phyloP scores from a whole-genome alignment of 345 rosid species.

The Populus euphratica region DNA sequence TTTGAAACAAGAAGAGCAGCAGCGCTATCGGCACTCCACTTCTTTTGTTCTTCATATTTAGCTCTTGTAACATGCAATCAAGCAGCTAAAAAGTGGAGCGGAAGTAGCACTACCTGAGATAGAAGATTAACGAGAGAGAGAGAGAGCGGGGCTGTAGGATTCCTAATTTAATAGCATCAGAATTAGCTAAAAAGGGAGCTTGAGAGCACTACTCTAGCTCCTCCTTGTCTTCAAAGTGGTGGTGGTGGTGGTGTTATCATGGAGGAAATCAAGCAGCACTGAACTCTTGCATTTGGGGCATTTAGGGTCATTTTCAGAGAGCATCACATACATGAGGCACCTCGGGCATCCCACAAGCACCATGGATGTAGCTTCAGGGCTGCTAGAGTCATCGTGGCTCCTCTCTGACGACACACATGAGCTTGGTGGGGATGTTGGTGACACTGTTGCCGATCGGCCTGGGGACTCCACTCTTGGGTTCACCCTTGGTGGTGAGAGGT shows the following conservation, averaged over 20 bases:
- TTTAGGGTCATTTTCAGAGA: constrained; percentile 21
- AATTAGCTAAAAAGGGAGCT: constrained; percentile 1
- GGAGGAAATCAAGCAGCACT: constrained; percentile 23
- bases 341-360: constrained; percentile 57
- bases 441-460: constrained; percentile 53
- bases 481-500: constrained; percentile 74
- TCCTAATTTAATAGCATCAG: constrained; percentile 17
- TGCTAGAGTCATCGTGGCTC: constrained; percentile 59
- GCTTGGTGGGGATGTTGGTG: constrained; percentile 86
- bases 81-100: constrained; percentile 46
- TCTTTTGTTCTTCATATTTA: background rate
- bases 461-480: constrained; percentile 54
- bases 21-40: constrained; percentile 61
- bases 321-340: constrained; percentile 31
- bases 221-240: constrained; percentile 35
- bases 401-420: constrained; percentile 85
- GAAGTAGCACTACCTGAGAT: constrained; percentile 49
- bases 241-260: constrained; percentile 8
- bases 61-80: background rate
- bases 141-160: constrained; percentile 11
- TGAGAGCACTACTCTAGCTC: constrained; percentile 9
- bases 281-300: constrained; percentile 30
- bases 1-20: constrained; percentile 6
- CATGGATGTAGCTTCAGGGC: constrained; percentile 96
- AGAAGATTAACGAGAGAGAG: background rate